phyloP scores from a whole-genome alignment of 2,329 filamentous ascomycete genomes.

The Ascomycota sp. region DNA sequence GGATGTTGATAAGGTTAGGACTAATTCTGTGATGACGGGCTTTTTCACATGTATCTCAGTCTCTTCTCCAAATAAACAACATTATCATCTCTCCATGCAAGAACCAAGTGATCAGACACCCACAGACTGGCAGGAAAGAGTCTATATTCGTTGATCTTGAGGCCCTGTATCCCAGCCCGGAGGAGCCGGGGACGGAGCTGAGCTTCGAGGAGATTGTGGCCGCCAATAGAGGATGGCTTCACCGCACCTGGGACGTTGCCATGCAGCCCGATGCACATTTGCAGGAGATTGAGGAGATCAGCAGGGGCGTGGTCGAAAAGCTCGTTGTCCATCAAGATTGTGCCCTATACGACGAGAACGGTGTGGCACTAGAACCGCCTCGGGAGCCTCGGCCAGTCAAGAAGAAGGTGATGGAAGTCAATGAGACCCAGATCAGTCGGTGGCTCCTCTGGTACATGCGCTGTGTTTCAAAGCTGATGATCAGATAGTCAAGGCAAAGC shows the following conservation, averaged over 20 bases:
- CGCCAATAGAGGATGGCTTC: slow-evolving; percentile 45
- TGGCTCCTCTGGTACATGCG: slow-evolving; percentile 3
- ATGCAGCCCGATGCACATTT: slow-evolving; percentile 12
- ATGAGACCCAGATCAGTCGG: slow-evolving; percentile 82
- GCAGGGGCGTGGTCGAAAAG: slow-evolving; percentile 13
- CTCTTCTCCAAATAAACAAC: slow-evolving; percentile 37
- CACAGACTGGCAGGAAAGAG: slow-evolving; percentile 62
- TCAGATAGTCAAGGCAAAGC: slow-evolving; percentile 60
- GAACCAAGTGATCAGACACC: slow-evolving; percentile 63
- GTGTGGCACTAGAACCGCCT: slow-evolving; percentile 21
- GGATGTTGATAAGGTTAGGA: slow-evolving; percentile 84
- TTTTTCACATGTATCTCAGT: slow-evolving; percentile 26
- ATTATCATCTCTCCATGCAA: slow-evolving; percentile 46
- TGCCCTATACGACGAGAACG: slow-evolving; percentile 35
- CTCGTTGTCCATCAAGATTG: slow-evolving; percentile 21
- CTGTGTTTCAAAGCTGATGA: slow-evolving; percentile 8
- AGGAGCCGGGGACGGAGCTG: slow-evolving; percentile 48
- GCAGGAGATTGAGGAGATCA: slow-evolving; percentile 12
- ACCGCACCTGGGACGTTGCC: slow-evolving; percentile 27
- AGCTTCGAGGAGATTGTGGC: slow-evolving; percentile 88
- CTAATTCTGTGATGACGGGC: slow-evolving; percentile 48
- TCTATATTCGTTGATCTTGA: slow-evolving; percentile 72
- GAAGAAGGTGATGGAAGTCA: slow-evolving; percentile 64
- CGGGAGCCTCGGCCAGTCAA: slow-evolving; percentile 27
- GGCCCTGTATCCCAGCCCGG: slow-evolving; percentile 58